A percentile compares a stretch with the other conserved stretches of the same genome.
Evolutionary conservation across 1,139 yeast species (phyloP).

Genomic region (Trichomonascaceae sp.): DNA sequence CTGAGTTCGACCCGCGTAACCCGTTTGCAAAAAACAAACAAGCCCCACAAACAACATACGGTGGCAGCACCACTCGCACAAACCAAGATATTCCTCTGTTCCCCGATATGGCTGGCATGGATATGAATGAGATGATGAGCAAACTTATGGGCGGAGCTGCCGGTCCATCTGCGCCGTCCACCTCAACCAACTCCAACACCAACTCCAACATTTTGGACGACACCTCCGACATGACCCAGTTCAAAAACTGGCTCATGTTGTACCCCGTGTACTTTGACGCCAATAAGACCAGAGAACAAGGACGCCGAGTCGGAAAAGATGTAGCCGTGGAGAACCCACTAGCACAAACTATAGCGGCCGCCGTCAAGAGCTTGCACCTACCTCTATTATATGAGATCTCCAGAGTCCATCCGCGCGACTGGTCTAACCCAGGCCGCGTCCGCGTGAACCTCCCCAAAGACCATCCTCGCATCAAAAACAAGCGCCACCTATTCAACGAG

Average conservation of each 20-base stretch:
- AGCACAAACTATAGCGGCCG: slow-evolving; percentile 67
- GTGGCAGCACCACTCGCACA: too few species aligned
- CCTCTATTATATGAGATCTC: slow-evolving; percentile 39
- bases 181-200: slow-evolving; percentile 4
- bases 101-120: slow-evolving; percentile 6
- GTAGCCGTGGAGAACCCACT: slow-evolving; percentile 76
- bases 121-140: slow-evolving; percentile 3
- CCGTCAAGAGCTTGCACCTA: slow-evolving; percentile 34
- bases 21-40: slow-evolving; percentile 22
- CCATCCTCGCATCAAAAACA: slow-evolving; percentile 30
- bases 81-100: background rate
- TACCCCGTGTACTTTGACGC: slow-evolving; percentile 91
- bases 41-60: too few species aligned
- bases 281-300: slow-evolving; percentile 61
- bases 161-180: background rate
- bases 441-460: slow-evolving; percentile 36
- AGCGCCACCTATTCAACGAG: slow-evolving; percentile 51
- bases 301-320: slow-evolving; percentile 60
- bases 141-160: slow-evolving; percentile 5
- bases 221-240: slow-evolving; percentile 41
- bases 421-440: slow-evolving; percentile 93
- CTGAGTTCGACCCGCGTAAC: slow-evolving; percentile 66
- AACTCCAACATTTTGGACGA: slow-evolving; percentile 4
- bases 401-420: slow-evolving; percentile 91
- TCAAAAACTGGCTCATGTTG: slow-evolving; percentile 55